Base-by-base conservation (phyloP, 257 asterid genomes). In the Salvia miltiorrhiza region DNA sequence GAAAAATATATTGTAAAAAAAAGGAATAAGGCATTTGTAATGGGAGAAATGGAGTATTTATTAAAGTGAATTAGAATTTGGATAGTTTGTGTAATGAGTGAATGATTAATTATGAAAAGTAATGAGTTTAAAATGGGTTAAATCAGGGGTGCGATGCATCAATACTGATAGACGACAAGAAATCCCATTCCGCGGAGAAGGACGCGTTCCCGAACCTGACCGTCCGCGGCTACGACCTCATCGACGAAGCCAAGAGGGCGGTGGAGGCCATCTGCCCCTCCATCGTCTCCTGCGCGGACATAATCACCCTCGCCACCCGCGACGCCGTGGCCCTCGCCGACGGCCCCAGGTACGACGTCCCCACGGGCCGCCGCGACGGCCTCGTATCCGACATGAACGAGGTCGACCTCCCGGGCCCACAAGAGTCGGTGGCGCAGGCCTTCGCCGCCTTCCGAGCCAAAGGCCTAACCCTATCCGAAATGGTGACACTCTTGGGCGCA, bases 401-500 rank as follows among this genome's bases (percentile, higher is more conserved):
- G 5, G 97, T 85, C 1, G 44, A 77, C 58, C 59, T 91, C 20
- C 97, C 97, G 2, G 87, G 88, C 11, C 96, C 96, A 0, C n/a
- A 59, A 0, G 60, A 63, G 2, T 7, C 87, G 0, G 63, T 91
- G 0, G 11, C 79, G 0, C 71, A 78, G 12, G 88, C 93, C 0
- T 65, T 85, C 1, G 11, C 65, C 2, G 17, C 57, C 20, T 91
- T 91, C 83, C 39, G 28, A 2, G 78, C 76, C 30, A 87, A 83
- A 50, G 82, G 85, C 21, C 53, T 88, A 0, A 82, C 81, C 12
- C 61, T 84, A 1, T 75, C 53, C 35, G 97, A 91, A 21, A 88
- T 89, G 96, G 90, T 83, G 65, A 69, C 87, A 0, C 96, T 91
- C 10, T 45, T 91, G 61, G 97, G 97, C 0, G 97, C 87, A 1